These are phyloP conservation scores for Glycine latifolia DNA, from an alignment of 306 rosid species.

Conservation along the genomic window DNA sequence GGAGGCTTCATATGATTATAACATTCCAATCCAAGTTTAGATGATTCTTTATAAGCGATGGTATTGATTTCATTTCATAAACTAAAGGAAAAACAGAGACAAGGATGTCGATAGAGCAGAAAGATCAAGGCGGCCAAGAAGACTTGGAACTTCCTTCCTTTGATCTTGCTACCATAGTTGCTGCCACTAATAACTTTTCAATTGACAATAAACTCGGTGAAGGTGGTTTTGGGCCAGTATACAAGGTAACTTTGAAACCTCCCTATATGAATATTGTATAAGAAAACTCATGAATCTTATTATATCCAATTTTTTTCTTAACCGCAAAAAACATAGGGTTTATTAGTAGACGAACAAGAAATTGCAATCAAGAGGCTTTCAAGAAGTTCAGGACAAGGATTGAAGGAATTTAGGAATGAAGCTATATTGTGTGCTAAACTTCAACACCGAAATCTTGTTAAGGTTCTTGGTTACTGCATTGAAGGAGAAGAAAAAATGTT, in stretches of 20 bases:
- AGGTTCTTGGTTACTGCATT: constrained; percentile 8
- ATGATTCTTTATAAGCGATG: background rate
- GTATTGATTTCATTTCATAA: background rate
- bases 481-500: background rate
- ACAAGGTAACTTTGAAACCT: background rate
- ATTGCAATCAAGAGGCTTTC: constrained; percentile 7
- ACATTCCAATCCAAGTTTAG: background rate
- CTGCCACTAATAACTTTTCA: background rate
- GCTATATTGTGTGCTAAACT: constrained; percentile 3
- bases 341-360: background rate
- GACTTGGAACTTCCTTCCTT: constrained; percentile 14
- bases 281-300: background rate
- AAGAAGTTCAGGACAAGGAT: background rate
- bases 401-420: constrained; percentile 13
- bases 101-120: background rate
- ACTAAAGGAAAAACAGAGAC: background rate
- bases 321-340: background rate
- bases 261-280: background rate
- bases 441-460: background rate
- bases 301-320: background rate
- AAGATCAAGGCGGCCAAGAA: background rate
- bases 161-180: background rate
- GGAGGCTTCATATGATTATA: background rate
- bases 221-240: constrained; percentile 4
- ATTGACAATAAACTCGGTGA: background rate